Percentiles rank a stretch among this genome's conserved stretches.
Evolutionary conservation across 495 filamentous ascomycete genomes (phyloP).

Genomic region (Podospora pseudocomata): DNA sequence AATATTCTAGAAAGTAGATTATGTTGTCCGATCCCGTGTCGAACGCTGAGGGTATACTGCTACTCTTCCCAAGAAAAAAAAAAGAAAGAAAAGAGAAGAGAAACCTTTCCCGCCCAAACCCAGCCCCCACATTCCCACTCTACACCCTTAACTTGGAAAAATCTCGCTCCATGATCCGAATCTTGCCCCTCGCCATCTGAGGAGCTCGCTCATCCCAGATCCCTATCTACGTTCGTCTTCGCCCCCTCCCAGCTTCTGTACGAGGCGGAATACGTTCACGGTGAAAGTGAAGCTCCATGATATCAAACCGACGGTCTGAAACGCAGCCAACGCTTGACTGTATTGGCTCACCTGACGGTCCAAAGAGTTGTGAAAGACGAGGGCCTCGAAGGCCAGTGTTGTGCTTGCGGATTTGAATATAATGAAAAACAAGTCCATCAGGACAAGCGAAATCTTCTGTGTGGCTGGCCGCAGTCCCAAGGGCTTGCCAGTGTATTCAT

Average conservation of each 20-base stretch:
- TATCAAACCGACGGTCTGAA: constrained; percentile 77
- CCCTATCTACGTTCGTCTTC: constrained; percentile 35
- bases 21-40: background rate
- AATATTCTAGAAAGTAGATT: constrained; percentile 7
- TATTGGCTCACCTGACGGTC: constrained; percentile 56
- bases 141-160: background rate
- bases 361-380: constrained; percentile 60
- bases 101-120: background rate
- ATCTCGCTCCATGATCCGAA: background rate
- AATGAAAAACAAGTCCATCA: constrained; percentile 93
- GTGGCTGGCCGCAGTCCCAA: constrained; percentile 77
- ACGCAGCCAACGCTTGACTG: constrained; percentile 73
- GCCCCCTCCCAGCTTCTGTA: constrained; percentile 63
- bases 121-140: background rate
- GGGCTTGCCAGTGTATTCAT: constrained; percentile 93
- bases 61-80: background rate
- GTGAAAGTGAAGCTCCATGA: constrained; percentile 89
- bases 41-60: constrained; percentile 9
- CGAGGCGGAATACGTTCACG: constrained; percentile 82
- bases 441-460: constrained; percentile 80
- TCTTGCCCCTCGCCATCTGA: background rate
- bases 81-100: background rate
- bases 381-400: constrained; percentile 78
- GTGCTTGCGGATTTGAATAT: constrained; percentile 93
- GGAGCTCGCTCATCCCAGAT: background rate